A percentile compares a stretch with the other conserved stretches of the same genome.
phyloP scores from a whole-genome alignment of 306 rosid genomes.

The Corylus heterophylla region DNA sequence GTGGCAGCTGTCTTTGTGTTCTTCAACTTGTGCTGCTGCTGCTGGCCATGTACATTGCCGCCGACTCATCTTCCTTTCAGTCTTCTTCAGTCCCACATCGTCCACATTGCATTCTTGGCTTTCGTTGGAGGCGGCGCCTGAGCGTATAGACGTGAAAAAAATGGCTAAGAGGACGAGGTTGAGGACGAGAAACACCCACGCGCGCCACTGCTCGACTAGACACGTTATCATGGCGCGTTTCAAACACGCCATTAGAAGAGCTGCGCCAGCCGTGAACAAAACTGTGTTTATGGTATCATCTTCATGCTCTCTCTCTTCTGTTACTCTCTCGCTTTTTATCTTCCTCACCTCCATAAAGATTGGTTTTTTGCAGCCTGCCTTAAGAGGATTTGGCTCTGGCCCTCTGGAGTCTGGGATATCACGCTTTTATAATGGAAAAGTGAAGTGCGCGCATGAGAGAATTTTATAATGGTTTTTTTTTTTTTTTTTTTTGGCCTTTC shows the following conservation, averaged over 20 bases:
- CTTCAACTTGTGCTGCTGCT: slow-evolving; percentile 35
- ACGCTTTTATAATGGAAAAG: not conserved
- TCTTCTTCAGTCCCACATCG: slow-evolving; percentile 27
- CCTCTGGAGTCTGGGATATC: not conserved
- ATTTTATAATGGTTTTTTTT: not conserved
- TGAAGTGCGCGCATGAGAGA: not conserved
- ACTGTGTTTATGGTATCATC: slow-evolving; percentile 43
- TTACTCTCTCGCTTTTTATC: slow-evolving; percentile 42
- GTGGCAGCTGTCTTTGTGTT: slow-evolving; percentile 23
- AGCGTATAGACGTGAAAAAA: slow-evolving; percentile 64
- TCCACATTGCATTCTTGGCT: slow-evolving; percentile 20
- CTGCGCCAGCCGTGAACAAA: slow-evolving; percentile 67
- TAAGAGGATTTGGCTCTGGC: not conserved
- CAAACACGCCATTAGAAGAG: slow-evolving; percentile 67
- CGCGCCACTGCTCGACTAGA: slow-evolving; percentile 77
- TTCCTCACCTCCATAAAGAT: slow-evolving; percentile 51
- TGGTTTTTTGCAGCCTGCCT: not conserved
- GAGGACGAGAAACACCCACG: slow-evolving; percentile 76
- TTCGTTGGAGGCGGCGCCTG: slow-evolving; percentile 23
- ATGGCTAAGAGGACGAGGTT: slow-evolving; percentile 78
- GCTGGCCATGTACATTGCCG: slow-evolving; percentile 18
- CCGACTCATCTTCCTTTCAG: slow-evolving; percentile 26
- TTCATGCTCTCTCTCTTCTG: slow-evolving; percentile 47
- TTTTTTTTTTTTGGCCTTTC: not conserved
- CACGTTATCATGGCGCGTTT: slow-evolving; percentile 45